Evolutionary conservation across 768 basidiomycete genomes (phyloP).

Genomic region (Tylopilus vinaceipallidus): DNA sequence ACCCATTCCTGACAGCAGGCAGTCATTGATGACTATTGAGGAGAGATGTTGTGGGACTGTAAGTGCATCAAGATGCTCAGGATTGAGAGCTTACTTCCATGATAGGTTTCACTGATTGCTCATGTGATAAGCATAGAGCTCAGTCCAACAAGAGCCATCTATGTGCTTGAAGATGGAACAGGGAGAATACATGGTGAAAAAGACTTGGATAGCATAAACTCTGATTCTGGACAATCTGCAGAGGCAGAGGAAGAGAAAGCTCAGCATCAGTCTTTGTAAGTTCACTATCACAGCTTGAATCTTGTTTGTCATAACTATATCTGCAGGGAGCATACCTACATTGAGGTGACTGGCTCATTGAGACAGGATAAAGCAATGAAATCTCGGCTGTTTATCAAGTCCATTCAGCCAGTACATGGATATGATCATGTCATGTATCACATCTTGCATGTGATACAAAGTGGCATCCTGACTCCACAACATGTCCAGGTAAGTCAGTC

Average conservation of each 20-base stretch:
- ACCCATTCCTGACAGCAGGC: slow-evolving; percentile 35
- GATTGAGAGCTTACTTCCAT: slow-evolving; percentile 28
- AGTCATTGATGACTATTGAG: slow-evolving; percentile 43
- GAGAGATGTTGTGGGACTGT: slow-evolving; percentile 33
- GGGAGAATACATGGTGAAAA: slow-evolving; percentile 20
- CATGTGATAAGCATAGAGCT: slow-evolving; percentile 29
- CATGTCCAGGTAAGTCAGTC: slow-evolving; percentile 7
- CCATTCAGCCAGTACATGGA: slow-evolving; percentile 11
- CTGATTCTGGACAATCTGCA: not conserved
- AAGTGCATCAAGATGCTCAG: not conserved
- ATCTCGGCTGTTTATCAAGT: slow-evolving; percentile 11
- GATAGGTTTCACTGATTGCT: slow-evolving; percentile 52
- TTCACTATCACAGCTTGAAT: not conserved
- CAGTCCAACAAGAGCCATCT: slow-evolving; percentile 7
- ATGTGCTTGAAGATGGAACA: slow-evolving; percentile 39
- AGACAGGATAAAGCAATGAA: not conserved
- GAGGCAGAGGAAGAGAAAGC: slow-evolving; percentile 17
- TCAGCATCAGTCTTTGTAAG: slow-evolving; percentile 12
- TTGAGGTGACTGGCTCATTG: slow-evolving; percentile 8
- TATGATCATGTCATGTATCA: slow-evolving; percentile 31
- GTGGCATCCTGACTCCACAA: slow-evolving; percentile 7
- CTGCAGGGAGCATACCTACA: slow-evolving; percentile 21
- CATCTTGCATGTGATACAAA: slow-evolving; percentile 22
- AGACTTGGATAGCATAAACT: not conserved
- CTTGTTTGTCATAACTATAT: not conserved